Percentiles rank a stretch among this genome's conserved stretches.
Evolutionary conservation across 192 early-diverging fungal genomes (phyloP).

Genomic region (Gigaspora rosea): DNA sequence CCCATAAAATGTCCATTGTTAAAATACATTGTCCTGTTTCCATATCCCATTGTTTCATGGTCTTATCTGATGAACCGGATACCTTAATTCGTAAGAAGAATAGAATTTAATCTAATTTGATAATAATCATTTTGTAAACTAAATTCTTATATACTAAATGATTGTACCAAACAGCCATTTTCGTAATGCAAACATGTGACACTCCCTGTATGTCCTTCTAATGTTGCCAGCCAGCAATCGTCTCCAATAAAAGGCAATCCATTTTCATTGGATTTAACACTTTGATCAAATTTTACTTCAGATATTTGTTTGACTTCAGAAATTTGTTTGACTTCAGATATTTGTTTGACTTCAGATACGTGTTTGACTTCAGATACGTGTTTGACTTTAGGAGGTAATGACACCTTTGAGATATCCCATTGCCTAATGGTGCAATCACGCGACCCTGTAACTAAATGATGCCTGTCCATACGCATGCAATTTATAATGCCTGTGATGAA

Average conservation of each 20-base stretch:
- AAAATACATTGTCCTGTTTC: constrained; percentile 62
- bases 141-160: neutral
- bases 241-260: constrained; percentile 27
- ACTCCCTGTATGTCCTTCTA: constrained; percentile 50
- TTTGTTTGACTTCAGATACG: too few relatives aligned
- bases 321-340: too few relatives aligned
- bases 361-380: neutral
- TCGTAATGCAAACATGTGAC: constrained; percentile 57
- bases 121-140: constrained; percentile 38
- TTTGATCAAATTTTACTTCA: neutral
- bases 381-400: neutral
- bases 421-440: constrained; percentile 23
- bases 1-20: constrained; percentile 72
- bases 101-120: constrained; percentile 40
- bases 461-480: constrained; percentile 17
- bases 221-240: constrained; percentile 39
- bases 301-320: neutral
- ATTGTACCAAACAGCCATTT: constrained; percentile 50
- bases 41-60: constrained; percentile 80
- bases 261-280: constrained; percentile 28
- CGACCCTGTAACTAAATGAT: constrained; percentile 25
- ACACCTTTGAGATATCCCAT: constrained; percentile 28
- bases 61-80: constrained; percentile 74
- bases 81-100: constrained; percentile 53
- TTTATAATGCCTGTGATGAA: constrained; percentile 17